Evolutionary conservation across 306 rosid species (phyloP), one percentile per base, ranked within the genome.

Genomic region (Cucurbita moschata): DNA sequence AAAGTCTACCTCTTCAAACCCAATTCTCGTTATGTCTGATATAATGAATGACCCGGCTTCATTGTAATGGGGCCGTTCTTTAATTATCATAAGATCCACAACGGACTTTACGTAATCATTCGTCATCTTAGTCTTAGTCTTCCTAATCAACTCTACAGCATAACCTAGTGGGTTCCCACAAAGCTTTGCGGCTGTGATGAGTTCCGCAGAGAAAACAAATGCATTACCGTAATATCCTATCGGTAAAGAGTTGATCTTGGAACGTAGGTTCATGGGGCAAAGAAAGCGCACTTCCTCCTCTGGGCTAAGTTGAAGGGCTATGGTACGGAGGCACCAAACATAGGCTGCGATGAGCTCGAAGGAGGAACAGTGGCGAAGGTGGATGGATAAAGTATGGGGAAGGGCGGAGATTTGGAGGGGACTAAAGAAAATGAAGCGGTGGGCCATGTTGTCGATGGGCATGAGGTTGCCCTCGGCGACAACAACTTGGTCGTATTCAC

Each of bases 21-120:
- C 67, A 0, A 2, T 2, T 30, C 74, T 72, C 2, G 75, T 56
- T 1, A 6, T 0, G 38, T 90, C 81, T 0, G 88, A 83, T 35
- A 90, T 83, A 5, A 57, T 0, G 0, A 6, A 80, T 2, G 84
- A 26, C 0, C 83, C 47, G 0, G 37, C 59, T 0, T 26, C 16
- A 0, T 57, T 70, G 23, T 49, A 79, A 3, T 4, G 0, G 0
- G 86, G 83, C 1, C 83, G 69, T n/a, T 79, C 81, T 13, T 51
- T 80, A 0, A 6, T 72, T 14, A 75, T 89, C 79, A 83, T 16
- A 0, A 80, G 19, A 75, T 88, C 86, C 0, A 85, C 79, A 11
- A 74, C 11, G 0, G 93, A 90, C 5, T 55, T 84, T 14, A 86
- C n/a, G 19, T 88, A 88, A n/a, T 88, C 91, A 0, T 79, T 80